These are phyloP conservation scores for Multifurca ochricompacta DNA, from an alignment of 768 basidiomycete species.

Conservation along the genomic window DNA sequence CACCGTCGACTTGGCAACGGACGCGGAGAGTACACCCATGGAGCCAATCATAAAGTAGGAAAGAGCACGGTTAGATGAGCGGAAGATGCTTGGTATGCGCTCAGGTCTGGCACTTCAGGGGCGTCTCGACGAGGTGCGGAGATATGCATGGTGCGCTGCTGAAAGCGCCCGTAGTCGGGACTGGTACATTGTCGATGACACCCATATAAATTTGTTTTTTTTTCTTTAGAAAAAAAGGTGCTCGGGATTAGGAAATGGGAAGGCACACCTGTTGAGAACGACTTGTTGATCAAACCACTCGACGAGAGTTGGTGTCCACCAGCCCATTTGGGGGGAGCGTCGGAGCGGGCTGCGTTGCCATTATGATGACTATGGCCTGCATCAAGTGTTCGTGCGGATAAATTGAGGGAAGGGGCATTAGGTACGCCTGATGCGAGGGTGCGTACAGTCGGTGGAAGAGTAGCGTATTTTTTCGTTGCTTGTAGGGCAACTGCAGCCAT, in stretches of 20 bases:
- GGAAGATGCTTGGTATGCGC: conserved; percentile 68
- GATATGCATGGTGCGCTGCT: conserved; percentile 72
- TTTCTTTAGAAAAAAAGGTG: neutral
- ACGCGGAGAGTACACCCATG: conserved; percentile 89
- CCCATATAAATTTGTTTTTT: neutral
- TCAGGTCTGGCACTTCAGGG: conserved; percentile 84
- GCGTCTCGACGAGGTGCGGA: conserved; percentile 60
- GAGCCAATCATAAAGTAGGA: conserved; percentile 90
- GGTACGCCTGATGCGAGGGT: conserved; percentile 77
- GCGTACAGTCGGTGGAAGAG: conserved; percentile 74
- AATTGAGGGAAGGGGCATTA: conserved; percentile 63
- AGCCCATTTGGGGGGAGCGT: conserved; percentile 56
- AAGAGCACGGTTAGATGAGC: conserved; percentile 60
- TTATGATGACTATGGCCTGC: conserved; percentile 47
- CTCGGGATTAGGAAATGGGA: neutral
- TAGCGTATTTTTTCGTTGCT: conserved; percentile 75
- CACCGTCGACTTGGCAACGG: conserved; percentile 88
- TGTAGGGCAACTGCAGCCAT: conserved; percentile 59
- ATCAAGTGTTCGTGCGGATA: conserved; percentile 56
- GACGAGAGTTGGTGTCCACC: conserved; percentile 39
- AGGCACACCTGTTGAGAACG: conserved; percentile 52
- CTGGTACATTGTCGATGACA: conserved; percentile 28
- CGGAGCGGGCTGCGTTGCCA: conserved; percentile 56
- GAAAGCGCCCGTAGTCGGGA: conserved; percentile 45
- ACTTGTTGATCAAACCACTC: conserved; percentile 57